These are phyloP conservation scores for Isatis lusitanica DNA, from an alignment of 441 rosid species.

Conservation along the genomic window DNA sequence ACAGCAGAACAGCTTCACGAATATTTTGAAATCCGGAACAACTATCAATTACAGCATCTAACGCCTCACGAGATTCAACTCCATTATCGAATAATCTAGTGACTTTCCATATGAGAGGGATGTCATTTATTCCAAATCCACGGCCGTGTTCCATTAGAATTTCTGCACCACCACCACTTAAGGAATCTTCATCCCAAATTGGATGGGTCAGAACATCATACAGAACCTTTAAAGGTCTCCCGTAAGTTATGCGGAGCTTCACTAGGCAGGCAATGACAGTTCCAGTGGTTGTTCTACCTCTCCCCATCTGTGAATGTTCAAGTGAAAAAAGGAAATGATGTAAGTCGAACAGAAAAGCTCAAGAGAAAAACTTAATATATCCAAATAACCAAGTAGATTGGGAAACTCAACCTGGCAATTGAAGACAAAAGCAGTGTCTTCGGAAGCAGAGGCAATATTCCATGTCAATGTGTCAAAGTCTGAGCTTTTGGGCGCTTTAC, in stretches of 20 bases:
- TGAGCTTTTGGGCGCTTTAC: conserved; percentile 98
- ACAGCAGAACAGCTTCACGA: conserved; percentile 85
- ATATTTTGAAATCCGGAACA: conserved; percentile 97
- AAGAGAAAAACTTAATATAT: not conserved
- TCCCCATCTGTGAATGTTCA: conserved; percentile 78
- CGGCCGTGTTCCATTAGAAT: conserved; percentile 46
- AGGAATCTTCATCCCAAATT: conserved; percentile 77
- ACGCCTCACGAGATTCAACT: conserved; percentile 88
- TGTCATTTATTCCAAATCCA: conserved; percentile 92
- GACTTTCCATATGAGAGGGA: conserved; percentile 84
- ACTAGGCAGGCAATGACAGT: conserved; percentile 98
- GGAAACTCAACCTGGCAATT: conserved; percentile 85
- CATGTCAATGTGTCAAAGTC: conserved; percentile 79
- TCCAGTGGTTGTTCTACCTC: conserved; percentile 99
- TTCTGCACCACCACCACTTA: conserved; percentile 73
- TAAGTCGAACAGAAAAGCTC: not conserved
- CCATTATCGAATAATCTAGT: conserved; percentile 95
- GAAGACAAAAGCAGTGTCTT: conserved; percentile 93
- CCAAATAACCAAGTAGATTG: conserved; percentile 14
- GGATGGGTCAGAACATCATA: conserved; percentile 57
- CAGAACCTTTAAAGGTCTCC: conserved; percentile 81
- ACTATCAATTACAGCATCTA: conserved; percentile 94
- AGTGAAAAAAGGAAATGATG: conserved; percentile 22
- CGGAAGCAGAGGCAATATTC: conserved; percentile 87
- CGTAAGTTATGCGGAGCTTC: conserved; percentile 84